Conservation (phyloP, 305 asterid species). For the Rubia occidens region DNA sequence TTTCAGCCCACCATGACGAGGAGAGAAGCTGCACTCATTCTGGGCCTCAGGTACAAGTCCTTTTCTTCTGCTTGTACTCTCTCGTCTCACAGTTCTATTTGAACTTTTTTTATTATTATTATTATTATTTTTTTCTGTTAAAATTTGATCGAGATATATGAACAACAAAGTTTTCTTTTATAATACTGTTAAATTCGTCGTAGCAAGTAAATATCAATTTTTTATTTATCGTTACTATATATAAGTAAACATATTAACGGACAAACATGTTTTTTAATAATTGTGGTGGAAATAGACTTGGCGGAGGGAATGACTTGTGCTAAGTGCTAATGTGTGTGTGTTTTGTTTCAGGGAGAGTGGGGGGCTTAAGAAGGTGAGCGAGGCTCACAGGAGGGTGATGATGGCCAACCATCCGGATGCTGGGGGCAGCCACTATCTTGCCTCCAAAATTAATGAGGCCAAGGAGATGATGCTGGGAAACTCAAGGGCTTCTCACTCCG, state of each 20-base stretch:
- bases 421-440: slow-evolving; percentile 84
- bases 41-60: slow-evolving; percentile 33
- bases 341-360: slow-evolving; percentile 38
- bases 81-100: no score
- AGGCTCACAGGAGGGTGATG: slow-evolving; percentile 77
- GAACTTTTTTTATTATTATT: no score
- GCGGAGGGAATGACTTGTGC: neutral
- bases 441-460: slow-evolving; percentile 82
- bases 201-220: no score
- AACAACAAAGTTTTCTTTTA: no score
- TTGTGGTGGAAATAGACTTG: no score
- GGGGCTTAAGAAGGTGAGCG: slow-evolving; percentile 45
- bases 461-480: slow-evolving; percentile 53
- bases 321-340: neutral
- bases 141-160: no score
- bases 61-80: no score
- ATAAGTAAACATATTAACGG: no score
- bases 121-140: no score
- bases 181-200: no score
- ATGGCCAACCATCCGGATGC: slow-evolving; percentile 82
- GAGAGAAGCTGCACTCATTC: slow-evolving; percentile 72
- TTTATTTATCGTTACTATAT: no score
- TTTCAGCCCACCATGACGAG: slow-evolving; percentile 58
- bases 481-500: slow-evolving; percentile 31
- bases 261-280: no score